These are phyloP conservation scores for Ascochyta clinopodiicola DNA, from an alignment of 2,329 filamentous ascomycete genomes.

Conservation along the genomic window DNA sequence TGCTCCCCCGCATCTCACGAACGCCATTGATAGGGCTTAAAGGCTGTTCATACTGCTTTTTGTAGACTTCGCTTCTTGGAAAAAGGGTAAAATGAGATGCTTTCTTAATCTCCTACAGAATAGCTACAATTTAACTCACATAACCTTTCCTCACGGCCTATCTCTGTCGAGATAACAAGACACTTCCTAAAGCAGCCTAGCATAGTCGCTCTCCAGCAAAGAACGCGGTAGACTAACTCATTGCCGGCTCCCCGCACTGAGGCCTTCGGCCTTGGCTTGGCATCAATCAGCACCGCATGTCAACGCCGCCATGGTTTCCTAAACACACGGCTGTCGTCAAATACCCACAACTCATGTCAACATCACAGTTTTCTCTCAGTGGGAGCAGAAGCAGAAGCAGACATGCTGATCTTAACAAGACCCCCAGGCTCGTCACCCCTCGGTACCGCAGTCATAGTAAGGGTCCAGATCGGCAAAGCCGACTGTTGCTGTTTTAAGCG, in stretches of 20 bases:
- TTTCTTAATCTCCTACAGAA: no score
- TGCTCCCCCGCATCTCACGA: no score
- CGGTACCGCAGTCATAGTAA: neutral
- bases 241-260: slow-evolving; percentile 11
- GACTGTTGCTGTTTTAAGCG: slow-evolving; percentile 12
- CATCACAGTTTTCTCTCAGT: neutral
- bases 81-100: no score
- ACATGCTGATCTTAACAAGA: neutral
- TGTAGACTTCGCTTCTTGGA: no score
- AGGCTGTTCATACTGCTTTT: no score
- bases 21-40: no score
- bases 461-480: slow-evolving; percentile 7
- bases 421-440: neutral
- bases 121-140: no score
- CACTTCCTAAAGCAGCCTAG: no score
- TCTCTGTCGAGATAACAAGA: no score
- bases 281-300: neutral
- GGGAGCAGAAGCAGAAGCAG: neutral
- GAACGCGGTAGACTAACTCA: neutral
- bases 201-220: no score
- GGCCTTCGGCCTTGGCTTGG: neutral
- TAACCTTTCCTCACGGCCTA: no score
- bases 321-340: neutral
- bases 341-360: neutral
- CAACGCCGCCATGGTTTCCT: neutral